These are phyloP conservation scores for Nasturtium officinale DNA, from an alignment of 345 rosid genomes.

Conservation along the genomic window DNA sequence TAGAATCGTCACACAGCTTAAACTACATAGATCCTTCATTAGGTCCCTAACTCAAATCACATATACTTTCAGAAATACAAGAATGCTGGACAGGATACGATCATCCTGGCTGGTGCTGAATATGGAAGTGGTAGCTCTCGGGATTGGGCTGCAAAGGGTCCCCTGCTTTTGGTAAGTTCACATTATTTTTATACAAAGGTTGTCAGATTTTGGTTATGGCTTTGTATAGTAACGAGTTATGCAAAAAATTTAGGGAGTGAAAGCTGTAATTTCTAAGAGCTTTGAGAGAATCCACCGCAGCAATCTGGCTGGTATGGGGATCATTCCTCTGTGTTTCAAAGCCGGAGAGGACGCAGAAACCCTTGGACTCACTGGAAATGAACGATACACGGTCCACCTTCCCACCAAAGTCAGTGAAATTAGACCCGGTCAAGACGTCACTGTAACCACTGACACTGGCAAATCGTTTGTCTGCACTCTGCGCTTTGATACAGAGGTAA, in stretches of 20 bases:
- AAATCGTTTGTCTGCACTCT: slow-evolving; percentile 71
- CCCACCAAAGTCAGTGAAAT: slow-evolving; percentile 60
- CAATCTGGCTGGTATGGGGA: slow-evolving; percentile 68
- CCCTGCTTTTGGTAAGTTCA: slow-evolving; percentile 62
- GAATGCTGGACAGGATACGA: slow-evolving; percentile 62
- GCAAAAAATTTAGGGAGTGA: slow-evolving; percentile 51
- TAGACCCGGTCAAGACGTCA: slow-evolving; percentile 80
- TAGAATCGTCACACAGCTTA: background rate
- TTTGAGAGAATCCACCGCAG: slow-evolving; percentile 72
- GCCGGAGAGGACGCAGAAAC: slow-evolving; percentile 60
- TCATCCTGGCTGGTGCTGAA: slow-evolving; percentile 82
- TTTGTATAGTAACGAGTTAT: background rate
- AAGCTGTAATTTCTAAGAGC: slow-evolving; percentile 71
- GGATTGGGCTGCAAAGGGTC: slow-evolving; percentile 97
- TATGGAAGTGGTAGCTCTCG: slow-evolving; percentile 92
- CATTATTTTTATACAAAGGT: background rate
- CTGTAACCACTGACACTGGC: slow-evolving; percentile 64
- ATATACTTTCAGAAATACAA: slow-evolving; percentile 60
- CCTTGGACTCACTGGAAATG: slow-evolving; percentile 62
- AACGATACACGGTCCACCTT: slow-evolving; percentile 62
- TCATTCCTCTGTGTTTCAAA: slow-evolving; percentile 66
- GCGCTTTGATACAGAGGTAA: slow-evolving; percentile 85
- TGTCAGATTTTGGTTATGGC: slow-evolving; percentile 12
- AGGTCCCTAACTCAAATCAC: background rate
- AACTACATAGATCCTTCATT: background rate